These are phyloP conservation scores for Hortaea werneckii DNA, from an alignment of 2,329 filamentous ascomycete genomes.

Conservation along the genomic window DNA sequence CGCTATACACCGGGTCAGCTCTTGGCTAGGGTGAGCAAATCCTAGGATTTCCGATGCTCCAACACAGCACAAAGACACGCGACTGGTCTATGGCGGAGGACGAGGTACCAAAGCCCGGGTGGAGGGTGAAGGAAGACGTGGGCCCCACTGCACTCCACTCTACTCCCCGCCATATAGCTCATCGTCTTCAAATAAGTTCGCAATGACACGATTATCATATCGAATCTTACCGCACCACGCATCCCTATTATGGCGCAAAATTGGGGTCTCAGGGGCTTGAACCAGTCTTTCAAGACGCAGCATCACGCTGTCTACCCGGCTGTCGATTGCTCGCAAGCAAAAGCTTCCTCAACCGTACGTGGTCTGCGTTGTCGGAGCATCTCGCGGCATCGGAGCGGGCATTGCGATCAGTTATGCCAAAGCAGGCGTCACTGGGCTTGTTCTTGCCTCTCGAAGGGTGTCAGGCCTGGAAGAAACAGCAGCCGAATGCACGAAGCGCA, in stretches of 20 bases:
- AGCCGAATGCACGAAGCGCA: slow-evolving; percentile 16
- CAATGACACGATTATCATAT: no score
- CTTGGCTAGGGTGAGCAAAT: no score
- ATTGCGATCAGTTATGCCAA: slow-evolving; percentile 26
- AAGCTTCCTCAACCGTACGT: neutral
- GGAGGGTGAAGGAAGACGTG: no score
- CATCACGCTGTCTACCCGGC: neutral
- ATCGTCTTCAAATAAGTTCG: no score
- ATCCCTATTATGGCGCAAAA: neutral
- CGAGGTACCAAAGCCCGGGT: no score
- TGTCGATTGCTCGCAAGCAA: neutral
- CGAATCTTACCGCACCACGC: no score
- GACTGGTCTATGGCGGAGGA: no score
- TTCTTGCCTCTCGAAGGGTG: slow-evolving; percentile 25
- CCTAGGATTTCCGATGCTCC: no score
- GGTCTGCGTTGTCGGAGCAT: slow-evolving; percentile 24
- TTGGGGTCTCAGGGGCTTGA: neutral
- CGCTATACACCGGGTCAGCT: no score
- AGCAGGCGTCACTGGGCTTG: slow-evolving; percentile 23
- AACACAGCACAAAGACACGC: no score
- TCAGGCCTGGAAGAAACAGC: slow-evolving; percentile 21
- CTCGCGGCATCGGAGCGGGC: slow-evolving; percentile 27
- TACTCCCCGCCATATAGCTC: no score
- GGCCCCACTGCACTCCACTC: no score
- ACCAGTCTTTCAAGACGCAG: neutral